These are phyloP conservation scores for Westerdykella ornata DNA, from an alignment of 2,329 filamentous ascomycete genomes.

Conservation along the genomic window DNA sequence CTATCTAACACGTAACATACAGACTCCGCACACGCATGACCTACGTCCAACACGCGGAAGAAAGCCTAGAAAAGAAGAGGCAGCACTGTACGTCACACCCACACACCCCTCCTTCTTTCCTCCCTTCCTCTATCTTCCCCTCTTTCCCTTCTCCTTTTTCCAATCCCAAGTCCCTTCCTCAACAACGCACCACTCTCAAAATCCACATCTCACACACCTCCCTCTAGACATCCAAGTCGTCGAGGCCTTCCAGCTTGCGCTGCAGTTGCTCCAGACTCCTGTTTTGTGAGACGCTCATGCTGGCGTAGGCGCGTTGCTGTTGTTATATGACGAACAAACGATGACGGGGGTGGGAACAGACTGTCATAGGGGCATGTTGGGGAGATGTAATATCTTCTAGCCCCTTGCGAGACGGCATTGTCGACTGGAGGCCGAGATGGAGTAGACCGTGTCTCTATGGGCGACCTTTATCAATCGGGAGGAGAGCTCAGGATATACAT, in stretches of 20 bases:
- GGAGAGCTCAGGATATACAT: no score
- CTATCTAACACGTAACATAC: conserved; percentile 7
- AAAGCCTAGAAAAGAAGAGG: conserved; percentile 64
- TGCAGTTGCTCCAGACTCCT: conserved; percentile 36
- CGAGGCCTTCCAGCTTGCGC: conserved; percentile 45
- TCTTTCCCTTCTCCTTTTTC: background rate
- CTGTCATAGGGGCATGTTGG: no score
- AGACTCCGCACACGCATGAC: conserved; percentile 73
- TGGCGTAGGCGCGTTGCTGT: no score
- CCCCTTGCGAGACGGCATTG: no score
- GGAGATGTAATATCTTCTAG: no score
- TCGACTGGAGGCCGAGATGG: no score
- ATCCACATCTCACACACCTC: background rate
- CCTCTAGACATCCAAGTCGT: conserved; percentile 42
- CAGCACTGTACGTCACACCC: conserved; percentile 61
- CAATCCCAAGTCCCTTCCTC: no score
- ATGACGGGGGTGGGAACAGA: no score
- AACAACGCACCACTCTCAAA: background rate
- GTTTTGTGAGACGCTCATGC: background rate
- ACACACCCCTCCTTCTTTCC: background rate
- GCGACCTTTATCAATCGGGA: no score
- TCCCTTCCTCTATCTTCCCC: background rate
- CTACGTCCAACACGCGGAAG: conserved; percentile 69
- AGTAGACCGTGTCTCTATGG: no score
- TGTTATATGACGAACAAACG: no score